These are phyloP conservation scores for Ilyonectria sp. DNA, from an alignment of 2,329 filamentous ascomycete species.

Conservation along the genomic window DNA sequence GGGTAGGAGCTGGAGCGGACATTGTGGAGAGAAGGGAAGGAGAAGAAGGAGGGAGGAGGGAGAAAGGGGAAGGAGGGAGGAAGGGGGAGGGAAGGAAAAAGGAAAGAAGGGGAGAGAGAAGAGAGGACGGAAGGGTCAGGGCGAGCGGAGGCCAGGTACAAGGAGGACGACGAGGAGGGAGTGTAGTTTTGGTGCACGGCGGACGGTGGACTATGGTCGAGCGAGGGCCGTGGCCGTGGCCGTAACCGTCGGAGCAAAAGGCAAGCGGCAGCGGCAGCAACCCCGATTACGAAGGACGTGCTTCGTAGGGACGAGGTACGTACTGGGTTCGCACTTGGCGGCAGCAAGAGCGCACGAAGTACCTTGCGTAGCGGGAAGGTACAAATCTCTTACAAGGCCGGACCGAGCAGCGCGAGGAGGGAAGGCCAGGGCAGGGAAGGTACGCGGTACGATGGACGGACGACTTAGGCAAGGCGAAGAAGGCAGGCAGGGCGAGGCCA, in stretches of 20 bases:
- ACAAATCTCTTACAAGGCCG: conserved; percentile 35
- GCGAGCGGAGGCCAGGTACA: conserved; percentile 44
- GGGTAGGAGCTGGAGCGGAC: conserved; percentile 47
- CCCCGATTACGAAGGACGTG: conserved; percentile 39
- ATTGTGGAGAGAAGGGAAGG: conserved; percentile 53
- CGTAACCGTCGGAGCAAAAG: conserved; percentile 31
- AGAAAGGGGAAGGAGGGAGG: conserved; percentile 46
- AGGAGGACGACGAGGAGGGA: conserved; percentile 45
- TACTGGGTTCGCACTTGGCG: conserved; percentile 37
- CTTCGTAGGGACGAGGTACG: conserved; percentile 34
- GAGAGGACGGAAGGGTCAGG: conserved; percentile 44
- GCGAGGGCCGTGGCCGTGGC: conserved; percentile 31
- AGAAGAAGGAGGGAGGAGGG: conserved; percentile 47
- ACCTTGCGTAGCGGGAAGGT: conserved; percentile 34
- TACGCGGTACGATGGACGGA: conserved; percentile 32
- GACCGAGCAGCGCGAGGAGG: conserved; percentile 27
- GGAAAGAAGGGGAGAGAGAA: conserved; percentile 41
- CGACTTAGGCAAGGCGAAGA: conserved; percentile 34
- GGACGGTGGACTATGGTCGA: conserved; percentile 36
- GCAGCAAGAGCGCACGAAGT: conserved; percentile 22
- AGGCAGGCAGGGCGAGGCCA: conserved; percentile 25
- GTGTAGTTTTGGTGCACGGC: conserved; percentile 41
- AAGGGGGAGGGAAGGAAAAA: conserved; percentile 47
- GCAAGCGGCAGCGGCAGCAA: conserved; percentile 23
- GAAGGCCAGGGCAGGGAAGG: conserved; percentile 37